Conservation (phyloP, 768 basidiomycete genomes). For the Podaxis mareebaensis region DNA sequence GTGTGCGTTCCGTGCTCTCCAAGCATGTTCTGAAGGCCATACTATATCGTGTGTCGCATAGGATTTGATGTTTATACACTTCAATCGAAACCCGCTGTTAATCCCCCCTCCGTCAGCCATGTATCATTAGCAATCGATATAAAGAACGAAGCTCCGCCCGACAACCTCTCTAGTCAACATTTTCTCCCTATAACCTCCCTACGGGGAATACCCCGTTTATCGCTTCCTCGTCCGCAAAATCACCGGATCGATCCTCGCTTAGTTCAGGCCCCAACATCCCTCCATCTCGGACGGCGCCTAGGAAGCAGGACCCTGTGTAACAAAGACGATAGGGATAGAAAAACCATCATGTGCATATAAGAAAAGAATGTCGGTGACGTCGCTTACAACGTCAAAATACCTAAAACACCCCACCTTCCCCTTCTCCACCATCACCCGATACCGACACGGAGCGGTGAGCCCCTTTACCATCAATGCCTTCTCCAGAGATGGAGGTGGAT, state of each 20-base stretch:
- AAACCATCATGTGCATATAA: not conserved
- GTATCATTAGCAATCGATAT: too few species aligned
- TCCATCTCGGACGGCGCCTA: slow-evolving; percentile 1
- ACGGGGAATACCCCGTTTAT: too few species aligned
- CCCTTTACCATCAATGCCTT: slow-evolving; percentile 5
- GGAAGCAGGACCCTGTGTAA: not conserved
- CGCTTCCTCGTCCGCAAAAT: not conserved
- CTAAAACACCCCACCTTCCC: not conserved
- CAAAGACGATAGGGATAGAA: not conserved
- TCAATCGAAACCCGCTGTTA: too few species aligned
- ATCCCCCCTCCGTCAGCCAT: too few species aligned
- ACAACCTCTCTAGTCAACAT: not conserved
- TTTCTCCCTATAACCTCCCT: too few species aligned
- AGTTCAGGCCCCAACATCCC: not conserved
- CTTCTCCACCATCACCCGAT: not conserved
- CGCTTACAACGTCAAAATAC: slow-evolving; percentile 3
- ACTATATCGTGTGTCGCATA: too few species aligned
- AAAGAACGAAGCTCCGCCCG: not conserved
- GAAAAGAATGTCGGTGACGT: slow-evolving; percentile 4
- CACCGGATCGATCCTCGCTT: not conserved
- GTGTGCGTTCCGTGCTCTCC: too few species aligned
- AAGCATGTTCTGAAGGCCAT: too few species aligned
- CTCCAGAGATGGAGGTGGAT: not conserved
- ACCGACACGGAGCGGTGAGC: slow-evolving; percentile 14
- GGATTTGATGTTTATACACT: too few species aligned